Evolutionary conservation across 164 flowering plant species (phyloP).

Genomic region (Magnolia sinica): DNA sequence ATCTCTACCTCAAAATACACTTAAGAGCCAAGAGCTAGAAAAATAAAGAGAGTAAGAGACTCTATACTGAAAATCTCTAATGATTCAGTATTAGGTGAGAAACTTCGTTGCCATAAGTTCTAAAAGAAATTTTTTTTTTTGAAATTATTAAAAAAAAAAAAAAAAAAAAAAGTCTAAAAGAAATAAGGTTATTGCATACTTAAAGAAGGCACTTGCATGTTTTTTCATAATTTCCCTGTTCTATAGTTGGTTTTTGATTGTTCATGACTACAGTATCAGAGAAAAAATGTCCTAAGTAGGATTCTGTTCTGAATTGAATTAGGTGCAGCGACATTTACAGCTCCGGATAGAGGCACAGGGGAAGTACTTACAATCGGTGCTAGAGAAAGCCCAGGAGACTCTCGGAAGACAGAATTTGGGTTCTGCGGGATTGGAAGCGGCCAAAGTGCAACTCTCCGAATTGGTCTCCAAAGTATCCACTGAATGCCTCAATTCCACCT

Average conservation of each 20-base stretch:
- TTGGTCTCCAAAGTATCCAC: slow-evolving; percentile 67
- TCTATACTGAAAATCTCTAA: too few species aligned
- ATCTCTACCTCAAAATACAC: too few species aligned
- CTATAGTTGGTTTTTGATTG: background rate
- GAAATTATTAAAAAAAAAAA: too few species aligned
- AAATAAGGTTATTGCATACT: background rate
- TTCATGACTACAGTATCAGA: background rate
- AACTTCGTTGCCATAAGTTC: background rate
- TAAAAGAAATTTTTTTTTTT: background rate
- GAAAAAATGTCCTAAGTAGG: slow-evolving; percentile 3
- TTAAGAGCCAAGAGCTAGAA: too few species aligned
- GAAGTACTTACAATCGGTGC: slow-evolving; percentile 75
- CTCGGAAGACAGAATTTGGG: slow-evolving; percentile 76
- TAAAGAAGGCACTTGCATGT: background rate
- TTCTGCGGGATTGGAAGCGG: slow-evolving; percentile 61
- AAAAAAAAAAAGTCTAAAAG: too few species aligned
- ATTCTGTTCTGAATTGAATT: slow-evolving; percentile 16
- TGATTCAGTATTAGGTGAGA: background rate
- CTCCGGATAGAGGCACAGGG: slow-evolving; percentile 92
- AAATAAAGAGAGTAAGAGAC: too few species aligned
- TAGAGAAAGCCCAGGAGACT: slow-evolving; percentile 91
- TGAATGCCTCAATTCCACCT: slow-evolving; percentile 58
- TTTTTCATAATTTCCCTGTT: background rate
- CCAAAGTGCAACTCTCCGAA: slow-evolving; percentile 77
- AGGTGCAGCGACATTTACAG: slow-evolving; percentile 90